Evolutionary conservation across 805 yeast genomes (phyloP).

Genomic region (Yamadazyma sp.): DNA sequence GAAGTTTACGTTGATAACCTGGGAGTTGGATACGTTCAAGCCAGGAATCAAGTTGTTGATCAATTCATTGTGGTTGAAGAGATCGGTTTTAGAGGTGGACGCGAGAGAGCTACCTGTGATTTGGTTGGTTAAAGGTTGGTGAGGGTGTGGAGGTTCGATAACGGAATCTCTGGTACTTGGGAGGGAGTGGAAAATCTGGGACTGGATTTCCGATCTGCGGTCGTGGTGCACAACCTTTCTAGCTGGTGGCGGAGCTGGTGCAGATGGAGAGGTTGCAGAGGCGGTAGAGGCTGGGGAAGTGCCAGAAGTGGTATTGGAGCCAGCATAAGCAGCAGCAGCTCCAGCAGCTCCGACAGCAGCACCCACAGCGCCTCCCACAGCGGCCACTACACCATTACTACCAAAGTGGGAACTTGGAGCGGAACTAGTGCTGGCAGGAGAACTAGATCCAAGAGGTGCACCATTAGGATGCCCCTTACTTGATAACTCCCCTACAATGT

Average conservation of each 20-base stretch:
- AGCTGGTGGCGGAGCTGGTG: constrained; percentile 61
- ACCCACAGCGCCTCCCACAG: constrained; percentile 1
- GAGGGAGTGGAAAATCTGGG: constrained; percentile 47
- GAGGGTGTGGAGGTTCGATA: constrained; percentile 22
- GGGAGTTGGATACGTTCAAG: constrained; percentile 82
- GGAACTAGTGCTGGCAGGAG: neutral
- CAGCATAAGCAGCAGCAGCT: neutral
- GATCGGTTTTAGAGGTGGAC: constrained; percentile 18
- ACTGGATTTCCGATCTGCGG: constrained; percentile 29
- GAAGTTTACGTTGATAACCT: constrained; percentile 72
- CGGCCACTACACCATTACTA: constrained; percentile 1
- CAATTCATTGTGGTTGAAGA: constrained; percentile 19
- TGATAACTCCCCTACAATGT: constrained; percentile 19
- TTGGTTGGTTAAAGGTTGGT: constrained; percentile 22
- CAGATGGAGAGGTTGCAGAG: neutral
- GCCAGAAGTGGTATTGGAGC: neutral
- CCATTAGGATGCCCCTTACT: constrained; percentile 8
- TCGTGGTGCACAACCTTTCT: constrained; percentile 46
- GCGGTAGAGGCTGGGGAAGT: neutral
- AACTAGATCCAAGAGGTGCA: neutral
- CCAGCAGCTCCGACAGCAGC: constrained; percentile 1
- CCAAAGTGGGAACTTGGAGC: neutral
- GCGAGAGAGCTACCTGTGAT: constrained; percentile 38
- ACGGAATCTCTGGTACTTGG: constrained; percentile 39
- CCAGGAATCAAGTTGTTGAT: constrained; percentile 52